phyloP scores from a whole-genome alignment of 2,329 filamentous ascomycete genomes.

The Corinectria fuckeliana region DNA sequence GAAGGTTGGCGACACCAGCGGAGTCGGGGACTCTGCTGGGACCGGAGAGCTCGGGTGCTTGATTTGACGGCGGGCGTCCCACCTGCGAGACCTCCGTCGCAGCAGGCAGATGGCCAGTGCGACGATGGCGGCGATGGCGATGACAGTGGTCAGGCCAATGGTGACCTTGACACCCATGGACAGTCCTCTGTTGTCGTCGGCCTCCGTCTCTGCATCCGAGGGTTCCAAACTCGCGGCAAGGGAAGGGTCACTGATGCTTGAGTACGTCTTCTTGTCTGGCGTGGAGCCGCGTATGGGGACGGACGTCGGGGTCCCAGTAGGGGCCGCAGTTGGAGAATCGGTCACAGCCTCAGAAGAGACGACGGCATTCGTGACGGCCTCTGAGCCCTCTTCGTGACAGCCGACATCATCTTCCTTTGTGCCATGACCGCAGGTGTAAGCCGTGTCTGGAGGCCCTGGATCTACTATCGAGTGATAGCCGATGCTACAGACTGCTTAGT shows the following conservation, averaged over 20 bases:
- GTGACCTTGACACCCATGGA: constrained; percentile 52
- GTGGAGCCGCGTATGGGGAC: constrained; percentile 13
- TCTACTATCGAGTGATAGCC: constrained; percentile 36
- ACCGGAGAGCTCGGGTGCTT: constrained; percentile 34
- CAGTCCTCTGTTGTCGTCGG: constrained; percentile 31
- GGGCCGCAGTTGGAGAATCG: neutral
- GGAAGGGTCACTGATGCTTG: constrained; percentile 28
- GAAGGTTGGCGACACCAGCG: constrained; percentile 48
- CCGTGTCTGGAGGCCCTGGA: constrained; percentile 35
- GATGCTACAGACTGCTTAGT: constrained; percentile 29
- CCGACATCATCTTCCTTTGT: constrained; percentile 12
- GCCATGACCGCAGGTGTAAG: constrained; percentile 30
- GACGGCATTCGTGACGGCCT: neutral
- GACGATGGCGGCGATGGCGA: constrained; percentile 47
- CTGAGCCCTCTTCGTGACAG: constrained; percentile 21
- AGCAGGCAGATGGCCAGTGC: constrained; percentile 47
- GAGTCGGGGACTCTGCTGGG: constrained; percentile 47
- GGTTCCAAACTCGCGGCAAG: constrained; percentile 21
- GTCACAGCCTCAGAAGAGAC: neutral
- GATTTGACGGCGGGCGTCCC: constrained; percentile 19
- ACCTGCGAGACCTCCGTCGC: constrained; percentile 34
- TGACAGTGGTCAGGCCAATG: constrained; percentile 50
- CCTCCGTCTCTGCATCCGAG: constrained; percentile 6
- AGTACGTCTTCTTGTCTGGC: constrained; percentile 21
- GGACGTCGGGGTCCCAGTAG: constrained; percentile 6